Evolutionary conservation across 2,329 filamentous ascomycete species (phyloP), one percentile per base, ranked within the genome.

Genomic region (Aspergillus flavus): DNA sequence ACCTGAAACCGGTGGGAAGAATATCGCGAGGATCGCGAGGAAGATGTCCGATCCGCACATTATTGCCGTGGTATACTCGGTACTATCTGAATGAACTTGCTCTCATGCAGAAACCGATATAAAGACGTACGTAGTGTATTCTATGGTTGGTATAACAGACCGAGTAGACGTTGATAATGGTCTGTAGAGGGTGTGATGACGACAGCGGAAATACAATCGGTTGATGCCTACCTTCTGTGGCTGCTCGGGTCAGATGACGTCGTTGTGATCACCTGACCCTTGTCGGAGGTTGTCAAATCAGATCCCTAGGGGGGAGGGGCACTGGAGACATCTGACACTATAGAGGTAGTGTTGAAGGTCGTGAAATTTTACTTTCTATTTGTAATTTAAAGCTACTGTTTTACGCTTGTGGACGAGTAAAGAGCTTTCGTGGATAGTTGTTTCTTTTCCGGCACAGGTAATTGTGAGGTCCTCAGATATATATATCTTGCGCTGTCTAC

Each of bases 11-110:
- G 84, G 84, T 36, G 86, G 86, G 76, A 89, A 89, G 72, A 89
- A 82, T 72, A 88, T 80, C 72, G 86, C 85, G 66, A 89, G 78
- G 57, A 88, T 75, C 73, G 82, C 86, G 69, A 89, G 79, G 71
- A 88, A 87, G 68, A 87, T 81, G 76, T 89, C 86, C 71, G 84
- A 83, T 73, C 84, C 80, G 75, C 86, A 88, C 86, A 87, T 87
- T 68, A 61, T 71, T 68, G 61, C 59, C 57, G 55, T 53, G 32
- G 59, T 58, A 59, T 57, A 48, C 34, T 59, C 41, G 56, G 39
- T 56, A 54, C 55, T 55, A n/a, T 32, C 26, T 14, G 19, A 50
- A 39, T 57, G 4, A 26, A 48, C 21, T 46, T 57, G 21, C 45
- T 65, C 57, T 34, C 30, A 43, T 57, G 57, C 55, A 61, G 53